These are phyloP conservation scores for Epicoccum sorghinum DNA, from an alignment of 2,329 filamentous ascomycete genomes.

Conservation along the genomic window DNA sequence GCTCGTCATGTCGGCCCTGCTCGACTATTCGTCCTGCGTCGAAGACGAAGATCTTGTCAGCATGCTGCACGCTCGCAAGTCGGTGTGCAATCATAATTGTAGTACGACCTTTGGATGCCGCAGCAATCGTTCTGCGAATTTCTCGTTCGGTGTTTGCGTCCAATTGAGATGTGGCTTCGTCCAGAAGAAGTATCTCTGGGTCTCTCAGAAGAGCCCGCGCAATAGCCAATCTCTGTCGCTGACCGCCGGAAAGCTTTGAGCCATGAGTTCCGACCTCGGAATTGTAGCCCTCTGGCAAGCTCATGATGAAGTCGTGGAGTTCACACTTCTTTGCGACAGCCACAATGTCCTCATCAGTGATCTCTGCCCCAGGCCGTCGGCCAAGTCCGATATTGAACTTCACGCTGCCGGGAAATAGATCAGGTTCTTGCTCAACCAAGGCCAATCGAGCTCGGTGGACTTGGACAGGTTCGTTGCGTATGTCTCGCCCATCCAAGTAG, in stretches of 20 bases:
- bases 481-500: slow-evolving; percentile 50
- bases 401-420: slow-evolving; percentile 54
- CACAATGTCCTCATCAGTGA: slow-evolving; percentile 36
- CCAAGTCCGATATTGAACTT: slow-evolving; percentile 53
- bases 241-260: slow-evolving; percentile 53
- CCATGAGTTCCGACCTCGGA: slow-evolving; percentile 54
- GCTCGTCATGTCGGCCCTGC: slow-evolving; percentile 65
- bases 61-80: slow-evolving; percentile 77
- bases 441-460: slow-evolving; percentile 49
- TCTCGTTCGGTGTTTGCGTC: slow-evolving; percentile 54
- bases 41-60: slow-evolving; percentile 80
- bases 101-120: slow-evolving; percentile 55
- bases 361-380: slow-evolving; percentile 32
- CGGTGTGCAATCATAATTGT: slow-evolving; percentile 80
- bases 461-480: slow-evolving; percentile 47
- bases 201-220: slow-evolving; percentile 55
- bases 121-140: slow-evolving; percentile 51
- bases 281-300: slow-evolving; percentile 55
- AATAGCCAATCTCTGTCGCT: slow-evolving; percentile 54
- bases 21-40: slow-evolving; percentile 69
- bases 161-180: slow-evolving; percentile 55
- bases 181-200: slow-evolving; percentile 54
- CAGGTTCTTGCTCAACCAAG: slow-evolving; percentile 54
- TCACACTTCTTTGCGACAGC: slow-evolving; percentile 51
- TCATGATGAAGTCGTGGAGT: slow-evolving; percentile 55